phyloP scores from a whole-genome alignment of 352 stramenopile genomes.

The Globisporangium okanoganense region DNA sequence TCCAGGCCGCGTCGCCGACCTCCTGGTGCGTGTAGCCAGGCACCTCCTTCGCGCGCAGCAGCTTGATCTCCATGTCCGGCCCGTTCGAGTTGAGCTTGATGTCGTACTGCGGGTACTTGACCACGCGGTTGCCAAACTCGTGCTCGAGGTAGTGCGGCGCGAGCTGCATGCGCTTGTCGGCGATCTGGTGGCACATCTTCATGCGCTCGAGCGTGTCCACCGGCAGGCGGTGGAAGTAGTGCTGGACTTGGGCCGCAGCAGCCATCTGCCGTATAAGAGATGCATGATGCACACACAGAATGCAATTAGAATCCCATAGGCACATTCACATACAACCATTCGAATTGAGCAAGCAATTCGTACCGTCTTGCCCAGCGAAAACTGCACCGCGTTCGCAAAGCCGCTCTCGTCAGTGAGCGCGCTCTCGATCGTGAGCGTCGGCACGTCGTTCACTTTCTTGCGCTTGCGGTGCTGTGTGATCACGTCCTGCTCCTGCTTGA shows the following conservation, averaged over 20 bases:
- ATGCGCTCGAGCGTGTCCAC: constrained; percentile 57
- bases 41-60: constrained; percentile 58
- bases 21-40: constrained; percentile 54
- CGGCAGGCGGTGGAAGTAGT: constrained; percentile 62
- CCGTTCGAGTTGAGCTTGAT: constrained; percentile 81
- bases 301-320: neutral
- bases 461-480: constrained; percentile 67
- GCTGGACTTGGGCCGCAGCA: constrained; percentile 34
- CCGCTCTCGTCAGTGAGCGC: constrained; percentile 25
- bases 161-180: constrained; percentile 46
- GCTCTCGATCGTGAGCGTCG: constrained; percentile 18
- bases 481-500: constrained; percentile 49
- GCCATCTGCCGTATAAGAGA: constrained; percentile 22
- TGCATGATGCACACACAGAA: neutral
- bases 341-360: neutral
- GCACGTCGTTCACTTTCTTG: constrained; percentile 58
- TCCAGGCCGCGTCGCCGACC: constrained; percentile 65
- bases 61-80: constrained; percentile 77
- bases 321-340: neutral
- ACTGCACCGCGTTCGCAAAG: constrained; percentile 20
- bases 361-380: constrained; percentile 20
- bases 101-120: constrained; percentile 62
- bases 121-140: constrained; percentile 39
- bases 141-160: constrained; percentile 46
- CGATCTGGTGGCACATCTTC: constrained; percentile 46